Conservation (phyloP, 2,329 filamentous ascomycete species). For the Claviceps spartinae region DNA sequence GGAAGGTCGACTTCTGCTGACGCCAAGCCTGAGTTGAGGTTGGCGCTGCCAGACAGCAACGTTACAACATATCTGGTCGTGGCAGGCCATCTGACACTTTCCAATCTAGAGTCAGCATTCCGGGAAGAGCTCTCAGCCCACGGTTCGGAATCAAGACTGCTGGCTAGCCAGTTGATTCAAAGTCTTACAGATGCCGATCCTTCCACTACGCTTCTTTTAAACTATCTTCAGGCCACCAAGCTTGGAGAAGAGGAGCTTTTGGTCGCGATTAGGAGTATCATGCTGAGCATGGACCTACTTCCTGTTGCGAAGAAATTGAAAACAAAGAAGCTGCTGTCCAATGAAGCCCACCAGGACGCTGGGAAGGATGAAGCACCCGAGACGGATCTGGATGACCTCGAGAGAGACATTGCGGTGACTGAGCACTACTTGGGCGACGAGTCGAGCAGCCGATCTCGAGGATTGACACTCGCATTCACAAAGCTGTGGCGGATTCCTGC, state of each 20-base stretch:
- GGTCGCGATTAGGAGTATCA: conserved; percentile 49
- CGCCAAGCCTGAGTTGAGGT: conserved; percentile 17
- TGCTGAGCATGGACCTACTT: conserved; percentile 53
- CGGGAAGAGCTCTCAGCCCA: conserved; percentile 32
- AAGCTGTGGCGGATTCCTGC: conserved; percentile 55
- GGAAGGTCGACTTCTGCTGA: conserved; percentile 28
- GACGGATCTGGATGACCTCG: conserved; percentile 46
- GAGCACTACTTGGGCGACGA: conserved; percentile 54
- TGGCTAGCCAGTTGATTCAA: conserved; percentile 47
- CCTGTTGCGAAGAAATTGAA: conserved; percentile 24
- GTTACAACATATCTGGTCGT: conserved; percentile 45
- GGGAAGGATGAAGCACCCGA: conserved; percentile 22
- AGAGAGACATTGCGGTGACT: conserved; percentile 53
- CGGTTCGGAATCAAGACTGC: conserved; percentile 28
- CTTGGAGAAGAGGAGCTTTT: conserved; percentile 54
- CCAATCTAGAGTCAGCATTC: conserved; percentile 46
- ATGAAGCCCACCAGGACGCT: conserved; percentile 13
- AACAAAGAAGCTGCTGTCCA: conserved; percentile 18
- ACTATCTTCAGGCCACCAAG: conserved; percentile 51
- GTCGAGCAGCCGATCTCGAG: conserved; percentile 46
- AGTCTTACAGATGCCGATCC: conserved; percentile 53
- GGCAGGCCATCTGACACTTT: conserved; percentile 45
- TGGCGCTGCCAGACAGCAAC: conserved; percentile 36
- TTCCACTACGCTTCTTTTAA: conserved; percentile 51
- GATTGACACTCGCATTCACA: conserved; percentile 53